Percentiles rank a stretch among this genome's conserved stretches.
phyloP scores from a whole-genome alignment of 305 asterid species.

The Fraxinus nigra region DNA sequence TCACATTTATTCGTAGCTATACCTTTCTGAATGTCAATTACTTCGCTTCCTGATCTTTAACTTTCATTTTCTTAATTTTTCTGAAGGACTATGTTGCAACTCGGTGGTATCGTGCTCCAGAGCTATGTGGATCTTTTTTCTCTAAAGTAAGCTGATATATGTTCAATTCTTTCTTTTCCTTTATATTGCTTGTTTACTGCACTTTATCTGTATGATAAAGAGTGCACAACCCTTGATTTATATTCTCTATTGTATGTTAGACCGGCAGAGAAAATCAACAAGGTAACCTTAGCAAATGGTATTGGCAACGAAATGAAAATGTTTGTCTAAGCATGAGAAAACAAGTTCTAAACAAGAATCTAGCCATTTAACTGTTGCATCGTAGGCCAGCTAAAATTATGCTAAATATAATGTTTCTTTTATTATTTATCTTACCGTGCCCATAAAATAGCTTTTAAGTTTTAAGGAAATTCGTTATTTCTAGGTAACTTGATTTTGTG shows the following conservation, averaged over 20 bases:
- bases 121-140: constrained; percentile 38
- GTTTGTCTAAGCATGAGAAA: neutral
- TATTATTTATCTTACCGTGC: neutral
- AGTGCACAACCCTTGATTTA: neutral
- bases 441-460: neutral
- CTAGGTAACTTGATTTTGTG: constrained; percentile 1
- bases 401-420: neutral
- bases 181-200: neutral
- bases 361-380: neutral
- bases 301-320: neutral
- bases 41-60: neutral
- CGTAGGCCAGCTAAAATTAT: neutral
- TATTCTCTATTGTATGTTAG: neutral
- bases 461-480: neutral
- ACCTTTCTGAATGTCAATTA: neutral
- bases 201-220: neutral
- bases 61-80: neutral
- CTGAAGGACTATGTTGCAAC: constrained; percentile 39
- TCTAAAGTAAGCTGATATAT: constrained; percentile 27
- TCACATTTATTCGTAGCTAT: neutral
- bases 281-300: neutral
- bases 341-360: neutral
- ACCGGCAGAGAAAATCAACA: neutral
- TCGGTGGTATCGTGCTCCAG: constrained; percentile 41
- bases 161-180: neutral